Evolutionary conservation across 345 rosid species (phyloP).

Genomic region (Brassica carinata): DNA sequence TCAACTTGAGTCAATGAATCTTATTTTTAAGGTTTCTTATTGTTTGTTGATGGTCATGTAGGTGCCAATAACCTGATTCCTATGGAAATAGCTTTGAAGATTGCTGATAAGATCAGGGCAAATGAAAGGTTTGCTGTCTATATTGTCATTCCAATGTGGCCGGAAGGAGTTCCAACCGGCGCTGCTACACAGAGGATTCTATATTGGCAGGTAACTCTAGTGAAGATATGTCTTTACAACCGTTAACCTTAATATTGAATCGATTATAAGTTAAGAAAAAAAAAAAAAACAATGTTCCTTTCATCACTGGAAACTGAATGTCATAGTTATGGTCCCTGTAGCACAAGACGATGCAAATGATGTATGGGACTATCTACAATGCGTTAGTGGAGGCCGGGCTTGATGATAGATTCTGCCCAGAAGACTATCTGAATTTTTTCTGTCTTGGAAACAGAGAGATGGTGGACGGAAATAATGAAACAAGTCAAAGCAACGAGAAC

Average conservation of each 20-base stretch:
- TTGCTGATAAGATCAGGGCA: conserved; percentile 82
- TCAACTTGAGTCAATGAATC: background rate
- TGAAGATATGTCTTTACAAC: background rate
- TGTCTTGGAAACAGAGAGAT: conserved; percentile 89
- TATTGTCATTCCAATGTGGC: conserved; percentile 96
- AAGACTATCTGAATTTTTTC: conserved; percentile 81
- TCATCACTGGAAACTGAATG: conserved; percentile 11
- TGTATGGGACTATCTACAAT: conserved; percentile 77
- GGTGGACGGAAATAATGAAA: conserved; percentile 38
- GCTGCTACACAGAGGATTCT: conserved; percentile 69
- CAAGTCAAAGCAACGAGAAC: conserved; percentile 44
- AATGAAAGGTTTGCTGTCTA: conserved; percentile 82
- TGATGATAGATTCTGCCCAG: conserved; percentile 67
- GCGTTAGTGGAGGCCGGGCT: conserved; percentile 75
- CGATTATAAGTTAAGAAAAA: no score
- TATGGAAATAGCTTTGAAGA: conserved; percentile 87
- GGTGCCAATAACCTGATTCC: conserved; percentile 94
- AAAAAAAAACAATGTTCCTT: background rate
- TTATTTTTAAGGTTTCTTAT: conserved; percentile 1
- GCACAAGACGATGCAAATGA: conserved; percentile 95
- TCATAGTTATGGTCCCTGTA: conserved; percentile 41
- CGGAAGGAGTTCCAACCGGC: conserved; percentile 78
- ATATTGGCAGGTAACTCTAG: conserved; percentile 75
- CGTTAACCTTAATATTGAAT: background rate
- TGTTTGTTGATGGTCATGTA: conserved; percentile 35